Conservation (phyloP, 805 yeast species). For the Naumovozyma castellii region DNA sequence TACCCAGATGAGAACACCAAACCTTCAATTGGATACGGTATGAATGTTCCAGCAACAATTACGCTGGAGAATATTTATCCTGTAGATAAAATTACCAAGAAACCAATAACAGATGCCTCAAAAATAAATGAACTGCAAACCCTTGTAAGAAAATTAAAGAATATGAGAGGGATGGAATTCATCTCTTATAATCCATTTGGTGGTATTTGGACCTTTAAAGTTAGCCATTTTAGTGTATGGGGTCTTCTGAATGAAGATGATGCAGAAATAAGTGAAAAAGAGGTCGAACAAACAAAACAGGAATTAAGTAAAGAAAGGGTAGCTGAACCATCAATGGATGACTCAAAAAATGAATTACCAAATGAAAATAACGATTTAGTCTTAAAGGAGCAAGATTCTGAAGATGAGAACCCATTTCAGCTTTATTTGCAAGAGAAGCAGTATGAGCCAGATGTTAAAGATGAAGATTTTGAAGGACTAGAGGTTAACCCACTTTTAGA, state of each 20-base stretch:
- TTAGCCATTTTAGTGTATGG: slow-evolving; percentile 91
- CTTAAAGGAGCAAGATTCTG: neutral
- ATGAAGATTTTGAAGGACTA: slow-evolving; percentile 36
- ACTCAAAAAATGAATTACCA: neutral
- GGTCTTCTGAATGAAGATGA: slow-evolving; percentile 68
- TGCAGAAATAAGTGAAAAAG: slow-evolving; percentile 44
- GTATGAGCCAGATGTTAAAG: slow-evolving; percentile 56
- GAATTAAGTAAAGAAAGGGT: neutral
- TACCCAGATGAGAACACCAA: slow-evolving; percentile 46
- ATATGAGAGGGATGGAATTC: slow-evolving; percentile 62
- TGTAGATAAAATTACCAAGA: slow-evolving; percentile 55
- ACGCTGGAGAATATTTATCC: slow-evolving; percentile 79
- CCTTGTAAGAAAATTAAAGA: slow-evolving; percentile 43
- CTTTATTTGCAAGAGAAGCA: slow-evolving; percentile 38
- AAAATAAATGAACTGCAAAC: slow-evolving; percentile 36
- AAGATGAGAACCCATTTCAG: neutral
- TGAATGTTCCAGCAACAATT: slow-evolving; percentile 66
- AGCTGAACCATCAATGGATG: too few relatives aligned
- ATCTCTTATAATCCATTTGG: slow-evolving; percentile 69
- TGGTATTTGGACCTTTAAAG: slow-evolving; percentile 71
- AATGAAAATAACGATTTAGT: neutral
- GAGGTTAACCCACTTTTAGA: slow-evolving; percentile 40
- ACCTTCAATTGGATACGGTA: slow-evolving; percentile 70
- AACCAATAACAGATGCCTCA: slow-evolving; percentile 56
- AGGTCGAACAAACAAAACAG: slow-evolving; percentile 6